Evolutionary conservation across 441 rosid genomes (phyloP).

Genomic region (Rhodomyrtus psidioides): DNA sequence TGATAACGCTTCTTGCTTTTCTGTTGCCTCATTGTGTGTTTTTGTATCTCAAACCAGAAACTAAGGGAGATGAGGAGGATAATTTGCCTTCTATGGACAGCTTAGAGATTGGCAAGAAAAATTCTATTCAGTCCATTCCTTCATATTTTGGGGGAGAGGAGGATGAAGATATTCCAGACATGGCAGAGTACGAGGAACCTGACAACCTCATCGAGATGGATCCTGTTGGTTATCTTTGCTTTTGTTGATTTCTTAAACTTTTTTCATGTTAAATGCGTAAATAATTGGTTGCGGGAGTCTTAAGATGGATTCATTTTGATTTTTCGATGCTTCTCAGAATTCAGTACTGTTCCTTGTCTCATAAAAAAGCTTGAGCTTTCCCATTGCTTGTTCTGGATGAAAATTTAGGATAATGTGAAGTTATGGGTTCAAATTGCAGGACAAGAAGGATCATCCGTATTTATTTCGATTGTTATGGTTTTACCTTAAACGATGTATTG

Average conservation of each 20-base stretch:
- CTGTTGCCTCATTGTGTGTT: neutral
- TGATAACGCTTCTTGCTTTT: neutral
- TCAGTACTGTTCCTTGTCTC: neutral
- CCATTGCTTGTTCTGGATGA: neutral
- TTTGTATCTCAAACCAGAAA: slow-evolving; percentile 25
- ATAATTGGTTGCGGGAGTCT: neutral
- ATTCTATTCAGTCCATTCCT: slow-evolving; percentile 54
- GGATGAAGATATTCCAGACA: slow-evolving; percentile 92
- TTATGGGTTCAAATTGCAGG: neutral
- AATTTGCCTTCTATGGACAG: slow-evolving; percentile 89
- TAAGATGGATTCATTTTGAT: neutral
- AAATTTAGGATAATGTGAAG: neutral
- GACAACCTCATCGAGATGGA: slow-evolving; percentile 67
- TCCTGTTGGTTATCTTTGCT: slow-evolving; percentile 41
- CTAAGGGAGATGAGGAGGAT: slow-evolving; percentile 62
- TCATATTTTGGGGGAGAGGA: slow-evolving; percentile 76
- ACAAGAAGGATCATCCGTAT: neutral
- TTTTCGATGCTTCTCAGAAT: neutral
- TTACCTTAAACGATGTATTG: neutral
- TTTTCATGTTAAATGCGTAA: neutral
- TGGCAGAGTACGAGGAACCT: slow-evolving; percentile 78
- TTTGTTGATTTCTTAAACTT: neutral
- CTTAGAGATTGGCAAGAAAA: slow-evolving; percentile 50
- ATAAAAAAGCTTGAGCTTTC: neutral
- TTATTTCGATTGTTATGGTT: neutral